phyloP scores from a whole-genome alignment of 2,329 filamentous ascomycete genomes.

The Phialophora chinensis region DNA sequence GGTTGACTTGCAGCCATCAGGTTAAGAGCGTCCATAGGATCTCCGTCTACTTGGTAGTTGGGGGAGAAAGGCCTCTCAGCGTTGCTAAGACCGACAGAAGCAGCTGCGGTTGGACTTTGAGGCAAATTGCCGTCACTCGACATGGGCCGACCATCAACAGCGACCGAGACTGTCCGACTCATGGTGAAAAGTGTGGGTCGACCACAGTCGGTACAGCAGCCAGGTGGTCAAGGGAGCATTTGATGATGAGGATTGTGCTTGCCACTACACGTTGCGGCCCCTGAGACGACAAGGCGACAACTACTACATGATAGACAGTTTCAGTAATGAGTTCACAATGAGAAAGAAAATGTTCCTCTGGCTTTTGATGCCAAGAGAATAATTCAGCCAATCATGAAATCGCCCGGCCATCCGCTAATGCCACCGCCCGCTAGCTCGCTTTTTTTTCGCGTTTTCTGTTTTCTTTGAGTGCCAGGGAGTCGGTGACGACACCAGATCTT shows the following conservation, averaged over 20 bases:
- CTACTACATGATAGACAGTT: conserved; percentile 9
- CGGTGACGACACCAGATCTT: not conserved
- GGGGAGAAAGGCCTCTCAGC: conserved; percentile 22
- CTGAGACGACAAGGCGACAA: not conserved
- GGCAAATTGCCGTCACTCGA: conserved; percentile 41
- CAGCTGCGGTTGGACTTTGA: conserved; percentile 49
- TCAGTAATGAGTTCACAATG: conserved; percentile 12
- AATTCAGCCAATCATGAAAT: conserved; percentile 7
- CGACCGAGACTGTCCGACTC: conserved; percentile 20
- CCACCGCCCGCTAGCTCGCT: not conserved
- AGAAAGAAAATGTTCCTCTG: conserved; percentile 14
- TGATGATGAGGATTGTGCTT: conserved; percentile 8
- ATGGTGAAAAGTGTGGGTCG: conserved; percentile 24
- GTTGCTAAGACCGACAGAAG: conserved; percentile 45
- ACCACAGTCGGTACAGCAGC: conserved; percentile 30
- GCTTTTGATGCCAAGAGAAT: conserved; percentile 24
- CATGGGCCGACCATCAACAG: conserved; percentile 20
- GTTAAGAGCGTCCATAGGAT: conserved; percentile 45
- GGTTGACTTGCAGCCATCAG: conserved; percentile 68
- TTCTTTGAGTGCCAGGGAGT: not conserved
- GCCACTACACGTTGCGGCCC: not conserved
- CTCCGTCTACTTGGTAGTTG: conserved; percentile 18
- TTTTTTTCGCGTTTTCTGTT: conserved; percentile 1
- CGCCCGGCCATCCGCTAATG: not conserved
- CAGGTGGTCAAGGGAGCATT: conserved; percentile 28